These are phyloP conservation scores for Meira nashicola DNA, from an alignment of 1,284 basidiomycete genomes.

Conservation along the genomic window DNA sequence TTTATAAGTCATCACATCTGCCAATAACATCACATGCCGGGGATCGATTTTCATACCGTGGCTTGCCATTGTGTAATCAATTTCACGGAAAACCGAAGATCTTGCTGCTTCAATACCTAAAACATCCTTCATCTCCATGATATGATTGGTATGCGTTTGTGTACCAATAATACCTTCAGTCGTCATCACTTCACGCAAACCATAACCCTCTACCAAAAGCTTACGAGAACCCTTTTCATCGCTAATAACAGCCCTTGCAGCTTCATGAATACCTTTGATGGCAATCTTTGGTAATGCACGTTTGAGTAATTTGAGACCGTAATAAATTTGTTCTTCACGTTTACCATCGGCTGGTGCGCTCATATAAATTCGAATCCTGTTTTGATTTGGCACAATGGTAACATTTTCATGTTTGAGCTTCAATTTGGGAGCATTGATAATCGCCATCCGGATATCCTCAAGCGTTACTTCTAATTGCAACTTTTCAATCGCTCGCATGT, in stretches of 20 bases:
- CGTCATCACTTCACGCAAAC: constrained; percentile 93
- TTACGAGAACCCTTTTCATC: constrained; percentile 50
- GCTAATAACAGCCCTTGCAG: constrained; percentile 46
- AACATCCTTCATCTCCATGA: constrained; percentile 90
- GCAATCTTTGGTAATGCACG: constrained; percentile 46
- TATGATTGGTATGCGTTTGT: constrained; percentile 90
- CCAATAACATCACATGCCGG: constrained; percentile 95
- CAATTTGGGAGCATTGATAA: constrained; percentile 79
- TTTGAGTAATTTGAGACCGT: constrained; percentile 47
- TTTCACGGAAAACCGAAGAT: constrained; percentile 86
- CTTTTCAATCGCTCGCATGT: constrained; percentile 80
- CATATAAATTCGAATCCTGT: constrained; percentile 74
- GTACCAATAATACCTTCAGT: constrained; percentile 93
- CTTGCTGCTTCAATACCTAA: constrained; percentile 96
- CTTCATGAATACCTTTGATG: constrained; percentile 49
- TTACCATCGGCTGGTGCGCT: constrained; percentile 58
- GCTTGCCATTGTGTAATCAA: constrained; percentile 92
- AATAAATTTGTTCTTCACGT: constrained; percentile 56
- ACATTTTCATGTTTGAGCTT: constrained; percentile 75
- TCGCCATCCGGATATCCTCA: constrained; percentile 88
- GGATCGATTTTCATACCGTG: constrained; percentile 99
- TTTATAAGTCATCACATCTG: constrained; percentile 99
- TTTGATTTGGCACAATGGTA: constrained; percentile 57
- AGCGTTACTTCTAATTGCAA: constrained; percentile 90
- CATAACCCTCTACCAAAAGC: constrained; percentile 70